Evolutionary conservation across 306 rosid species (phyloP), one percentile per base, ranked within the genome.

Genomic region (Psophocarpus tetragonolobus): DNA sequence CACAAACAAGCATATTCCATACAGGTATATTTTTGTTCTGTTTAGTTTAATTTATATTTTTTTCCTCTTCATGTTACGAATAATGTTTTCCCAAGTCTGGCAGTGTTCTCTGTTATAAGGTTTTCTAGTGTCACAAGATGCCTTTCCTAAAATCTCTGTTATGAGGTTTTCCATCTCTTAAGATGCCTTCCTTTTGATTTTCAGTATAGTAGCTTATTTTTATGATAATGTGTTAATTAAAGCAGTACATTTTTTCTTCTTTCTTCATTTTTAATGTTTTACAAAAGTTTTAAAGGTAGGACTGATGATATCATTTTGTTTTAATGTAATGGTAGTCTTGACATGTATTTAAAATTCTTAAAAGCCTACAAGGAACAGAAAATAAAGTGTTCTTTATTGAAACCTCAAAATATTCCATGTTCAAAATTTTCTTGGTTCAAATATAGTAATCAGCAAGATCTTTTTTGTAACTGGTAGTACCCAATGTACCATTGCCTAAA

Each of bases 1-100:
- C 60, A 87, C 97, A 75, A 83, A 83, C 68, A 81, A 74, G 73
- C 98, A 93, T 80, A 93, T 93, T 82, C 81, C 91, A 56, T 93
- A 91, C 89, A 93, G 96, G 98, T 93, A 83, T 45, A 58, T 66
- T 74, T 74, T 64, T 47, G 50, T 18, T 63, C 65, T 57, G 21
- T 41, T 23, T 24, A 44, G 23, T 71, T 87, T 64, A 4, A 20
- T 26, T 13, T 67, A 61, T 36, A 67, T 51, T 45, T 76, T 71
- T 75, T 4, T 47, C 48, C 36, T 80, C 71, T 77, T 60, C 18
- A 71, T 35, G 53, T 67, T 57, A 41, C 83, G 29, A 69, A 57
- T 68, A 2, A 24, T 70, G 51, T 32, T 26, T 73, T 83, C 32
- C 63, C 50, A 72, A 58, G 39, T 64, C 56, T 27, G 62, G 24